These are phyloP conservation scores for Hypoxylon crocopeplum DNA, from an alignment of 495 filamentous ascomycete species.

Conservation along the genomic window DNA sequence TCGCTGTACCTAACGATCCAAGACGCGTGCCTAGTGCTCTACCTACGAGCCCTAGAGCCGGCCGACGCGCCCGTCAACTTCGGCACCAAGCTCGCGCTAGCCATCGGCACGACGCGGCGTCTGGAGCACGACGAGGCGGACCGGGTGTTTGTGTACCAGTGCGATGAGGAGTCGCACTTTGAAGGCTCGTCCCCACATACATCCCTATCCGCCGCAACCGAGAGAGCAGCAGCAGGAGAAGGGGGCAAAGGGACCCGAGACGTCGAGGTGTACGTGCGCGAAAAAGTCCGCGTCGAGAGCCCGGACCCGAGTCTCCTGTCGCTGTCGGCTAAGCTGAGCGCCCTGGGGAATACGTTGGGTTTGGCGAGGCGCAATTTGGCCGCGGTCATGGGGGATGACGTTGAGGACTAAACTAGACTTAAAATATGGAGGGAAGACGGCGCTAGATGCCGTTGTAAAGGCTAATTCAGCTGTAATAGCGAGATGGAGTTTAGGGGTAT, in stretches of 20 bases:
- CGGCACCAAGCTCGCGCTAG: slow-evolving; percentile 58
- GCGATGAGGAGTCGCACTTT: slow-evolving; percentile 22
- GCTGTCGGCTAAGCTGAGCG: slow-evolving; percentile 85
- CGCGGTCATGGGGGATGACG: slow-evolving; percentile 76
- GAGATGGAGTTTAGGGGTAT: background rate
- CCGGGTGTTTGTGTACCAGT: slow-evolving; percentile 66
- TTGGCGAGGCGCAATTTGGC: slow-evolving; percentile 74
- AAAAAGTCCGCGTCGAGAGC: slow-evolving; percentile 89
- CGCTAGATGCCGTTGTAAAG: background rate
- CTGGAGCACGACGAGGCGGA: slow-evolving; percentile 84
- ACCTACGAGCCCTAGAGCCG: slow-evolving; percentile 79
- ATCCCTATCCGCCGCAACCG: too few relatives aligned
- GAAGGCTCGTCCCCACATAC: background rate
- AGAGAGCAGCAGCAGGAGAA: background rate
- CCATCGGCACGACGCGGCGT: slow-evolving; percentile 63
- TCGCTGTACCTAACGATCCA: slow-evolving; percentile 79
- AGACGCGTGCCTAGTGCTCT: slow-evolving; percentile 78
- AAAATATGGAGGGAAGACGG: background rate
- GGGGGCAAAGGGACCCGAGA: slow-evolving; percentile 15
- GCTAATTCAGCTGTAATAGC: too few relatives aligned
- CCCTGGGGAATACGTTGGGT: slow-evolving; percentile 75
- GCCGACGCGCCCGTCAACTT: slow-evolving; percentile 56
- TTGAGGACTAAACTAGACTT: slow-evolving; percentile 42
- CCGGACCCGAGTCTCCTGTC: slow-evolving; percentile 89
- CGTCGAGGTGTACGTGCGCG: slow-evolving; percentile 78